Percentiles rank a stretch among this genome's conserved stretches.
Evolutionary conservation across 176 grass and related monocot species (phyloP).

Genomic region (Musa troglodytarum): DNA sequence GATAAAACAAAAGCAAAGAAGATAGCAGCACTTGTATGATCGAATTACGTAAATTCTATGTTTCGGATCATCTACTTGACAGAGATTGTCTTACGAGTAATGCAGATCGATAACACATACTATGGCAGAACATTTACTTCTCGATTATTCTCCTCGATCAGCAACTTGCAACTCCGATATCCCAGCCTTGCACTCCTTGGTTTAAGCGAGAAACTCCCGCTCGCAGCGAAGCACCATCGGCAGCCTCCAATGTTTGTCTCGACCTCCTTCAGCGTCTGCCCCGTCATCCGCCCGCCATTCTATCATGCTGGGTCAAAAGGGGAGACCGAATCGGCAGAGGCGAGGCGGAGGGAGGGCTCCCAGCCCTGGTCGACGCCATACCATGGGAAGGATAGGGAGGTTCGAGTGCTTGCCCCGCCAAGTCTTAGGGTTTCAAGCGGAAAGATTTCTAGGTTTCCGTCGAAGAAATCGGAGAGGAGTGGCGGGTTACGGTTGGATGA

Average conservation of each 20-base stretch:
- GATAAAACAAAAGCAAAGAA: too few relatives aligned
- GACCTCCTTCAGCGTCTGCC: conserved; percentile 55
- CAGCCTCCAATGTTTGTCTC: conserved; percentile 71
- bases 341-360: conserved; percentile 25
- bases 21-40: too few relatives aligned
- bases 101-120: background rate
- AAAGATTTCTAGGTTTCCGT: too few relatives aligned
- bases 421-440: too few relatives aligned
- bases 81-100: background rate
- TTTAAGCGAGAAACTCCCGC: conserved; percentile 70
- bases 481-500: too few relatives aligned
- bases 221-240: conserved; percentile 83
- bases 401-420: background rate
- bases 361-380: conserved; percentile 2
- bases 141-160: conserved; percentile 47
- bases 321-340: too few relatives aligned
- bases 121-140: conserved; percentile 28
- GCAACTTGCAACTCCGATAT: conserved; percentile 47
- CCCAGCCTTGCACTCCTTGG: conserved; percentile 65
- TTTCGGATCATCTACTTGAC: background rate
- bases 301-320: too few relatives aligned
- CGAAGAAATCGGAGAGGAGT: too few relatives aligned
- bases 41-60: too few relatives aligned
- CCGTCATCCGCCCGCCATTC: background rate
- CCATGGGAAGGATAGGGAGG: background rate